Evolutionary conservation across 2,329 filamentous ascomycete species (phyloP).

Genomic region (Endoconidiophora polonica): DNA sequence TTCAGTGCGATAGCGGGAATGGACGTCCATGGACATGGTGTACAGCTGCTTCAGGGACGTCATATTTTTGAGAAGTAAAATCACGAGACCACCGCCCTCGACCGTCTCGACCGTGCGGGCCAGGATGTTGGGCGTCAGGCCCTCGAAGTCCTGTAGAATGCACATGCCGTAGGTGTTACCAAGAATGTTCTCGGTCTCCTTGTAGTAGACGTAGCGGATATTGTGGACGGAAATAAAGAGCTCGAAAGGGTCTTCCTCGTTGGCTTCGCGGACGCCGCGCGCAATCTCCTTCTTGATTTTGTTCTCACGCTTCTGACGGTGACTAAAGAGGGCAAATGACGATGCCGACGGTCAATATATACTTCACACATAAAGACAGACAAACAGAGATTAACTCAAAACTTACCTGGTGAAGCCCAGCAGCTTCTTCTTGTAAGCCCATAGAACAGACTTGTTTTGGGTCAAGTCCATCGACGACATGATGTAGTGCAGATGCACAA

Average conservation of each 20-base stretch:
- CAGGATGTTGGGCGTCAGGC: conserved; percentile 88
- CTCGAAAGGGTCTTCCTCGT: conserved; percentile 90
- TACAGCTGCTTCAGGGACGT: conserved; percentile 93
- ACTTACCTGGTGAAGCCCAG: conserved; percentile 66
- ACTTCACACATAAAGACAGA: background rate
- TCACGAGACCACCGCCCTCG: conserved; percentile 81
- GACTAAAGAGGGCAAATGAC: conserved; percentile 29
- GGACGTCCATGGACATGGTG: conserved; percentile 92
- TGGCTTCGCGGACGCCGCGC: conserved; percentile 78
- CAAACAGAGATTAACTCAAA: background rate
- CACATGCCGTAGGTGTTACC: conserved; percentile 98
- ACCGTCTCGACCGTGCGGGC: conserved; percentile 94
- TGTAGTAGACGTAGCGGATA: conserved; percentile 98
- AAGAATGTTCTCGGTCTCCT: conserved; percentile 96
- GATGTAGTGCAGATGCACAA: conserved; percentile 84
- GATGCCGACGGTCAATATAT: background rate
- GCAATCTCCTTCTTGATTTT: conserved; percentile 99
- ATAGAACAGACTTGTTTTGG: conserved; percentile 79
- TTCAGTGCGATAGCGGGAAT: conserved; percentile 90
- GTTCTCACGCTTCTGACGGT: conserved; percentile 92
- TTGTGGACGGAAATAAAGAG: conserved; percentile 92
- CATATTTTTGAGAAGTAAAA: conserved; percentile 89
- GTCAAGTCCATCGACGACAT: conserved; percentile 81
- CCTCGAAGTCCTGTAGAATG: conserved; percentile 95
- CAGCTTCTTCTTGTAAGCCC: conserved; percentile 98